These are phyloP conservation scores for Mycena rosella DNA, from an alignment of 768 basidiomycete genomes.

Conservation along the genomic window DNA sequence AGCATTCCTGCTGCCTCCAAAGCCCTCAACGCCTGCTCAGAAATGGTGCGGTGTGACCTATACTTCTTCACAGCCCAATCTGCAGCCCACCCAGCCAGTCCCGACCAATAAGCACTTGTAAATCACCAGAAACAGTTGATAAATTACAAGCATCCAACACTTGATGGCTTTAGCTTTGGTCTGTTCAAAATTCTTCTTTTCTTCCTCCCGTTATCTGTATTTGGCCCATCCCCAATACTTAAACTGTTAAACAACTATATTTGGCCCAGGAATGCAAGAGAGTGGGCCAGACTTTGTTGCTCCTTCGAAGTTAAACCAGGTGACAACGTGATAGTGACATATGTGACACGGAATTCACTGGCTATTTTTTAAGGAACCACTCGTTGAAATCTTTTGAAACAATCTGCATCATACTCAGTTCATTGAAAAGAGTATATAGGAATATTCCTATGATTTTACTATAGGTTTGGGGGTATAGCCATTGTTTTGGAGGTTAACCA, in stretches of 20 bases:
- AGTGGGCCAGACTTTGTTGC: neutral
- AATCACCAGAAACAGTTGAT: conserved; percentile 1
- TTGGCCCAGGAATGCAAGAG: too few species aligned
- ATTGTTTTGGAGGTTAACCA: too few species aligned
- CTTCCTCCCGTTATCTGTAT: too few species aligned
- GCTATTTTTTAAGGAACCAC: too few species aligned
- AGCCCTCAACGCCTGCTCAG: too few species aligned
- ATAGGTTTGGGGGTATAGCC: neutral
- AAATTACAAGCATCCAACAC: neutral
- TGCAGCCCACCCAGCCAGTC: conserved; percentile 8
- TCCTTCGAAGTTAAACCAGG: neutral
- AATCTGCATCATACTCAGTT: too few species aligned
- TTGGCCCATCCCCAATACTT: too few species aligned
- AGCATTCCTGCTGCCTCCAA: too few species aligned
- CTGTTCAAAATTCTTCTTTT: too few species aligned
- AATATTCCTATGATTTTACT: neutral
- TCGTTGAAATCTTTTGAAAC: too few species aligned
- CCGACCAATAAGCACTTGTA: conserved; percentile 3
- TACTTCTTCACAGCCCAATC: conserved; percentile 11
- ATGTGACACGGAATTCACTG: neutral
- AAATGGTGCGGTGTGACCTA: conserved; percentile 1
- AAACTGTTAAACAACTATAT: too few species aligned
- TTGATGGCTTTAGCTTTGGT: too few species aligned
- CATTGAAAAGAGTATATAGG: neutral
- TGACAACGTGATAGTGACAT: neutral